Evolutionary conservation across 2,329 filamentous ascomycete species (phyloP), one percentile per base, ranked within the genome.

Genomic region (Talaromyces sp.): DNA sequence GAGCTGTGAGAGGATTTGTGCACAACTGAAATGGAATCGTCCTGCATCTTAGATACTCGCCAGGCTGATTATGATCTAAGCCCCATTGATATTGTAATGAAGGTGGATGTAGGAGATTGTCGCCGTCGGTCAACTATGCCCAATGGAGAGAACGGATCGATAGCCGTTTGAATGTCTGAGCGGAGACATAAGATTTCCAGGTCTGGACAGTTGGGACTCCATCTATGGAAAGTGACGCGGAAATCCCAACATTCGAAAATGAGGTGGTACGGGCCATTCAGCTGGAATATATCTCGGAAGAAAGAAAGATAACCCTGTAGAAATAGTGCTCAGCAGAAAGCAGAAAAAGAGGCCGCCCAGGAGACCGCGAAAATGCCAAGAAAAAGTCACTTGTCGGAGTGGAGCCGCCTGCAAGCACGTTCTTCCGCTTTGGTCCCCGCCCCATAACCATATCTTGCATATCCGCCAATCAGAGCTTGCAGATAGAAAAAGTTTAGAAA

Each of bases 391-490:
- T 34, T 56, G 29, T 22, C 51, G n/a, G 22, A 56, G 29, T 56
- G 51, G 51, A 36, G 31, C 51, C n/a, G 51, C 13, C 47, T 51
- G 47, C 25, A 19, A 8, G 47, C 29, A 36, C 17, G 29, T 56
- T 36, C 27, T 56, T 36, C 29, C 51, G 29, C 29, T 56, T 36
- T 56, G 2, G 31, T 56, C 49, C 10, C 2, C 11, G 31, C 53
- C 19, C 53, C 53, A 36, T 38, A 56, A 56, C 53, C 53, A 31
- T 56, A 56, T 56, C 53, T 56, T 15, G n/a, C n/a, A 56, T 15
- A 7, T 15, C 13, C 8, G 11, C 53, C 53, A 56, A 56, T 38
- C 3, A 38, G 1, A 56, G 1, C 5, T 4, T 6, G 13, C 25
- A 15, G 2, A 22, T 0, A 6, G 3, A 10, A 19, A 19, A 19